A percentile compares a stretch with the other conserved stretches of the same genome.
Conservation (phyloP, 2,329 filamentous ascomycete genomes). For the Furcasterigmium furcatum region DNA sequence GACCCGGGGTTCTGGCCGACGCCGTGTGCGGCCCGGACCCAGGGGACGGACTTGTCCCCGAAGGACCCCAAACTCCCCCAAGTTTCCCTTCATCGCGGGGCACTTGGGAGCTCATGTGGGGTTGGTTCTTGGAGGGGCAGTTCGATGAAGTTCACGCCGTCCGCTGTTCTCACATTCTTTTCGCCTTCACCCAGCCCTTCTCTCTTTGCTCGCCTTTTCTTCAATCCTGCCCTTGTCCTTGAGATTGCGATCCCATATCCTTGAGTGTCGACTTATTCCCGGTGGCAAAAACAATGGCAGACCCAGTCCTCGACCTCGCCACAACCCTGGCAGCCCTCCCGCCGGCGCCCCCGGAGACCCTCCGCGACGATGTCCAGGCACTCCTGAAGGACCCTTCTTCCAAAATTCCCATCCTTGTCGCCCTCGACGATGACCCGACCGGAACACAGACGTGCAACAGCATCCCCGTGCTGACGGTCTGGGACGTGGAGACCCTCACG, state of each 20-base stretch:
- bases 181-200: not conserved
- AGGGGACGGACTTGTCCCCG: not conserved
- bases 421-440: constrained; percentile 53
- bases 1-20: not conserved
- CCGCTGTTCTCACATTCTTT: not conserved
- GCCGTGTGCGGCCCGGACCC: not conserved
- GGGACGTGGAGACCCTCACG: constrained; percentile 40
- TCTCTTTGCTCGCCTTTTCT: not conserved
- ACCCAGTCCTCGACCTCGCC: constrained; percentile 1
- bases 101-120: not conserved
- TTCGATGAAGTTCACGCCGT: not conserved
- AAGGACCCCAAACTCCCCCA: not conserved
- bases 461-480: constrained; percentile 51
- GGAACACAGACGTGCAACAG: constrained; percentile 57
- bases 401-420: constrained; percentile 28
- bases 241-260: not conserved
- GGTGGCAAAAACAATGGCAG: not conserved
- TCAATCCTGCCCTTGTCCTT: not conserved
- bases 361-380: constrained; percentile 1
- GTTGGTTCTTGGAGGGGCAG: not conserved
- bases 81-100: not conserved
- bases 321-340: constrained; percentile 1
- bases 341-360: not conserved
- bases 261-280: no score
- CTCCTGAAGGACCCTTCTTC: not conserved